These are phyloP conservation scores for Aquilaria sinensis DNA, from an alignment of 345 rosid species.

Conservation along the genomic window DNA sequence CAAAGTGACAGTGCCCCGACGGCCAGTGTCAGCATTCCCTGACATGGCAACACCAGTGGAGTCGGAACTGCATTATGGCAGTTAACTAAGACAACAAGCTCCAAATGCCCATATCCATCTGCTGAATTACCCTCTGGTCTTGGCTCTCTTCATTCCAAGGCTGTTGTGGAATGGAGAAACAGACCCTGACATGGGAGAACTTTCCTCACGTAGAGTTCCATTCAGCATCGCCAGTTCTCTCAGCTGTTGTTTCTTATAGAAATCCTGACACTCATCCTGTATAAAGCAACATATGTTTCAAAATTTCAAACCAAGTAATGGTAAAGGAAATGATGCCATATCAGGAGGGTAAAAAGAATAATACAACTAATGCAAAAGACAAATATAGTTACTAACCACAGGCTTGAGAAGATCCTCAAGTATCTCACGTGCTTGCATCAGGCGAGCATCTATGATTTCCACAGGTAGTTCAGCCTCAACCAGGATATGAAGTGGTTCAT, in stretches of 20 bases:
- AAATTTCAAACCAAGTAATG: no score
- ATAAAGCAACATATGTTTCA: no score
- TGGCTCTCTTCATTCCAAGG: constrained; percentile 96
- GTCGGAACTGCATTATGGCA: no score
- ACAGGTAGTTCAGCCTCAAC: constrained; percentile 93
- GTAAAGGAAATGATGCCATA: no score
- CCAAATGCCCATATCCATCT: constrained; percentile 18
- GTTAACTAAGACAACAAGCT: constrained; percentile 10
- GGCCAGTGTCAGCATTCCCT: no score
- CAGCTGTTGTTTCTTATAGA: constrained; percentile 94
- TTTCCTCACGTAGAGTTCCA: constrained; percentile 86
- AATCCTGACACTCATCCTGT: constrained; percentile 92
- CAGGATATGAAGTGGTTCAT: constrained; percentile 90
- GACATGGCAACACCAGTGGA: no score
- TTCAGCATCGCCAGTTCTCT: constrained; percentile 94
- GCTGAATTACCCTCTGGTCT: constrained; percentile 61
- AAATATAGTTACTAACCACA: constrained; percentile 35
- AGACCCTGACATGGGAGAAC: constrained; percentile 92
- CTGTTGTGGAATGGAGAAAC: constrained; percentile 81
- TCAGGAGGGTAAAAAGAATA: no score
- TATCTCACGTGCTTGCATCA: constrained; percentile 91
- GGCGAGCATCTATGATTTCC: constrained; percentile 82
- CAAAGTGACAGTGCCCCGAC: no score
- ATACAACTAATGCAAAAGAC: no score
- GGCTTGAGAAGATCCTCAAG: constrained; percentile 93